Conservation (phyloP, 345 rosid genomes). For the Moricandia moricandioides region DNA sequence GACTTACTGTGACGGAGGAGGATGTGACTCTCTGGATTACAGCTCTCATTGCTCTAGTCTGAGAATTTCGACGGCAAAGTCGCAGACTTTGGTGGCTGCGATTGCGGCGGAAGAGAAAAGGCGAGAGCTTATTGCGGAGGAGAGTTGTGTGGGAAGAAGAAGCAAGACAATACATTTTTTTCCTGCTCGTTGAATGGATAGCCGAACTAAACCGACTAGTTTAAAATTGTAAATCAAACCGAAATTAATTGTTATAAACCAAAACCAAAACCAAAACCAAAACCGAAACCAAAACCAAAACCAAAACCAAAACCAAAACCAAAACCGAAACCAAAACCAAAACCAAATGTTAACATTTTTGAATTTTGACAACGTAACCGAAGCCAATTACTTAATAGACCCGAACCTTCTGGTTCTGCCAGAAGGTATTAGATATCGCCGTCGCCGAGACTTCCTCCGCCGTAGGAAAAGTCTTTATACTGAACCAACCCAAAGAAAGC, state of each 20-base stretch:
- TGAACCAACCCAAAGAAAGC: conserved; percentile 1
- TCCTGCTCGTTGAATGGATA: not conserved
- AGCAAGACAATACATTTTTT: conserved; percentile 29
- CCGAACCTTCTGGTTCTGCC: not conserved
- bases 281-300: too few species aligned
- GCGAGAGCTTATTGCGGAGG: conserved; percentile 22
- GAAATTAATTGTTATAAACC: not conserved
- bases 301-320: too few species aligned
- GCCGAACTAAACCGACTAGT: conserved; percentile 1
- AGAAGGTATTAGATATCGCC: not conserved
- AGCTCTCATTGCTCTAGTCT: conserved; percentile 76
- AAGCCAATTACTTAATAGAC: not conserved
- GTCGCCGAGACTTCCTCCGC: not conserved
- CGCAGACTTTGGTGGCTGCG: conserved; percentile 6
- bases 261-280: too few species aligned
- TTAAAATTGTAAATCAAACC: not conserved
- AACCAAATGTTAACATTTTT: too few species aligned
- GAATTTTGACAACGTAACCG: too few species aligned
- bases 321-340: too few species aligned
- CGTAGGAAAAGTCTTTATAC: not conserved
- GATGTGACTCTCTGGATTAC: conserved; percentile 78
- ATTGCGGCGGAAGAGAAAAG: conserved; percentile 22
- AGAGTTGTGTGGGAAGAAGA: conserved; percentile 17
- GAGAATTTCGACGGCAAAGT: conserved; percentile 19
- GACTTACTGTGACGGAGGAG: conserved; percentile 65